phyloP scores from a whole-genome alignment of 257 asterid genomes.

The Scutellaria galericulata region DNA sequence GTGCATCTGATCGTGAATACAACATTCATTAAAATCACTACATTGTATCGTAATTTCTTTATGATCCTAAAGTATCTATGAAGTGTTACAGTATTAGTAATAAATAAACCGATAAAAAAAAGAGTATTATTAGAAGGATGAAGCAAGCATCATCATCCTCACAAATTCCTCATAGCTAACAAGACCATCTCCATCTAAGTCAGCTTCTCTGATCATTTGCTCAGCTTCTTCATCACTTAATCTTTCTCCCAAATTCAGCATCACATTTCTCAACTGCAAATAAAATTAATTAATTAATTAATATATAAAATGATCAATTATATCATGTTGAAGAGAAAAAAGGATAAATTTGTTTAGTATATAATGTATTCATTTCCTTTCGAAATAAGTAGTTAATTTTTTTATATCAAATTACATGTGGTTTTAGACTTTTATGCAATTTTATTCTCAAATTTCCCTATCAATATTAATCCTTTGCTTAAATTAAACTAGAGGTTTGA shows the following conservation, averaged over 20 bases:
- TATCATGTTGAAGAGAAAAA: background rate
- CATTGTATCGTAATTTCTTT: too few relatives aligned
- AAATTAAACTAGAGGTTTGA: too few relatives aligned
- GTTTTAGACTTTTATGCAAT: too few relatives aligned
- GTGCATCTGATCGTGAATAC: too few relatives aligned
- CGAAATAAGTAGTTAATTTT: too few relatives aligned
- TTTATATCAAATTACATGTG: too few relatives aligned
- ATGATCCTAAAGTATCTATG: too few relatives aligned
- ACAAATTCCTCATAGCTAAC: conserved; percentile 84
- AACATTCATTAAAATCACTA: too few relatives aligned
- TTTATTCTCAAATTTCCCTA: too few relatives aligned
- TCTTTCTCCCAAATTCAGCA: conserved; percentile 84
- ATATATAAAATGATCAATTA: background rate
- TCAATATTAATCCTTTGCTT: too few relatives aligned
- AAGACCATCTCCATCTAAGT: conserved; percentile 80
- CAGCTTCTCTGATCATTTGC: conserved; percentile 87
- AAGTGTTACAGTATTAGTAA: conserved; percentile 18
- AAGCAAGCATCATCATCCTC: conserved; percentile 53
- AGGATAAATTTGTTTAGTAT: background rate
- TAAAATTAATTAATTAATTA: background rate
- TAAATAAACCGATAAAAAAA: background rate
- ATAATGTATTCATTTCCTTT: too few relatives aligned
- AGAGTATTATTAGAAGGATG: conserved; percentile 28
- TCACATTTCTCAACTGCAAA: conserved; percentile 74
- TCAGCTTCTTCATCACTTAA: conserved; percentile 78